Evolutionary conservation across 192 early-diverging fungal species (phyloP).

Genomic region (Gamsiella multidivaricata): DNA sequence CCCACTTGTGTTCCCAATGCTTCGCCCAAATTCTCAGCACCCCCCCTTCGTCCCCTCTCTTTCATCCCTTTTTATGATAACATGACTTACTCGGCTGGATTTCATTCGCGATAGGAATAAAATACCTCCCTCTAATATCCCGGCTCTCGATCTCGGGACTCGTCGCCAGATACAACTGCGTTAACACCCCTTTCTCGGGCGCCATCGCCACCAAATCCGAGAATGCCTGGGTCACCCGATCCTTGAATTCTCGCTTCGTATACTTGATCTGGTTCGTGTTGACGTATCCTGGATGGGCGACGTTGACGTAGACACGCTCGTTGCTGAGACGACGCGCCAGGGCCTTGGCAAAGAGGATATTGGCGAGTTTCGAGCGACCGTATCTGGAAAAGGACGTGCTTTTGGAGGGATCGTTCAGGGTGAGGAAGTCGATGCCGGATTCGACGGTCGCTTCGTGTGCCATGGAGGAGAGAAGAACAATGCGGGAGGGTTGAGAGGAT

Average conservation of each 20-base stretch:
- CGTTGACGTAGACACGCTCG: conserved; percentile 36
- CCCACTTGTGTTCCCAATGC: no score
- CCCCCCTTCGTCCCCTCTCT: no score
- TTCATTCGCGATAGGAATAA: conserved; percentile 30
- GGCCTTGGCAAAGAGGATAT: conserved; percentile 58
- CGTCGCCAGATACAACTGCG: conserved; percentile 62
- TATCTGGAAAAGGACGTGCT: conserved; percentile 32
- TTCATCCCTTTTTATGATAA: no score
- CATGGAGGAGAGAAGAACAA: conserved; percentile 48
- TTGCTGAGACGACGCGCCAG: conserved; percentile 49
- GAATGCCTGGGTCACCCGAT: background rate
- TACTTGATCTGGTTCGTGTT: background rate
- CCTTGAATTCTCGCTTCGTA: background rate
- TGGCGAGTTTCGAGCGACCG: conserved; percentile 63
- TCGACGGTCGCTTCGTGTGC: conserved; percentile 18
- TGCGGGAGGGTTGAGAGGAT: conserved; percentile 48
- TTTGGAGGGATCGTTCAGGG: conserved; percentile 46
- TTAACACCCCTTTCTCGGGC: conserved; percentile 53
- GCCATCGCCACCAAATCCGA: background rate
- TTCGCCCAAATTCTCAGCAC: no score
- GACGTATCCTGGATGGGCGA: conserved; percentile 17
- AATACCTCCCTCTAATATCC: conserved; percentile 41
- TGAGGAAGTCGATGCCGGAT: conserved; percentile 49
- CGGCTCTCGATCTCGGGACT: conserved; percentile 60
- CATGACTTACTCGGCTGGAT: conserved; percentile 9